Evolutionary conservation across 2,329 filamentous ascomycete genomes (phyloP).

Genomic region (Lasiodiplodia gonubiensis): DNA sequence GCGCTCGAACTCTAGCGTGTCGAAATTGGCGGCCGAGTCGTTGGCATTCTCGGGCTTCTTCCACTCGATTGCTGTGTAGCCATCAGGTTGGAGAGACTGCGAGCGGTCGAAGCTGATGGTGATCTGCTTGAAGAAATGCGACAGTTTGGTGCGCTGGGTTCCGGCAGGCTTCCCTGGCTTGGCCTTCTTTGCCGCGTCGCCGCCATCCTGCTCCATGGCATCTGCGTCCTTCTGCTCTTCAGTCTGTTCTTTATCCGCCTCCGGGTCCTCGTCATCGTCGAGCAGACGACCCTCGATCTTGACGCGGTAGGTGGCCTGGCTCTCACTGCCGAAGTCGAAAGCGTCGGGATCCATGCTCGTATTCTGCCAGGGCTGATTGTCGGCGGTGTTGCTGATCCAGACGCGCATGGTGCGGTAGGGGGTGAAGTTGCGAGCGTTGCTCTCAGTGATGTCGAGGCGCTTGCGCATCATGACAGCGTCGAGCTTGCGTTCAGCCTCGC

Average conservation of each 20-base stretch:
- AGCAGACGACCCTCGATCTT: slow-evolving; percentile 89
- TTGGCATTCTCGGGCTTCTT: slow-evolving; percentile 72
- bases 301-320: slow-evolving; percentile 82
- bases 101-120: slow-evolving; percentile 65
- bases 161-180: slow-evolving; percentile 37
- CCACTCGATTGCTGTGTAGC: slow-evolving; percentile 77
- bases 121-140: slow-evolving; percentile 82
- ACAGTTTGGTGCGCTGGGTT: slow-evolving; percentile 62
- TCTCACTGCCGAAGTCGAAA: slow-evolving; percentile 80
- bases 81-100: slow-evolving; percentile 69
- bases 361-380: slow-evolving; percentile 92
- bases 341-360: slow-evolving; percentile 71
- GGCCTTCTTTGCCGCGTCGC: slow-evolving; percentile 35
- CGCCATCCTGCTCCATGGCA: slow-evolving; percentile 66
- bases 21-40: slow-evolving; percentile 76
- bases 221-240: slow-evolving; percentile 51
- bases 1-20: slow-evolving; percentile 88
- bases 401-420: slow-evolving; percentile 84
- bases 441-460: slow-evolving; percentile 81
- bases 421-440: slow-evolving; percentile 76
- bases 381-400: slow-evolving; percentile 93
- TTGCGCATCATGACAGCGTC: slow-evolving; percentile 96
- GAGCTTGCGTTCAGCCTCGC: slow-evolving; percentile 84
- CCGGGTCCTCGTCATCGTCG: slow-evolving; percentile 53
- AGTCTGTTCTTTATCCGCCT: slow-evolving; percentile 34